Percentiles rank a stretch among this genome's conserved stretches.
These are phyloP conservation scores for Elsinoe fawcettii DNA, from an alignment of 2,329 filamentous ascomycete genomes.

Conservation along the genomic window DNA sequence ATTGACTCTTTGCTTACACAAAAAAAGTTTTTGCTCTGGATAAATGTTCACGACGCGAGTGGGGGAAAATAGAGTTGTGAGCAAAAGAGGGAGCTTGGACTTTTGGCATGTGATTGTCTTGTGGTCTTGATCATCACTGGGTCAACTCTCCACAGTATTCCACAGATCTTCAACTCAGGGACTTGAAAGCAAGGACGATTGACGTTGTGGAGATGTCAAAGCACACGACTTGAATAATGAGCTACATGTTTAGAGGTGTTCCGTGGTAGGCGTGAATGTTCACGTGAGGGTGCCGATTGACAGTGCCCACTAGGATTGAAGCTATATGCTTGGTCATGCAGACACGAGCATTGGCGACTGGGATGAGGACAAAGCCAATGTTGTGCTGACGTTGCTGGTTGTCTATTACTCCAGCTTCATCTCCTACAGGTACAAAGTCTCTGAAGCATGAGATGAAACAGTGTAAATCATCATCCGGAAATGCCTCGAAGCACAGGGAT, in stretches of 20 bases:
- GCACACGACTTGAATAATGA: no score
- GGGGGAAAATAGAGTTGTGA: not conserved
- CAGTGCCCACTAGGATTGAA: no score
- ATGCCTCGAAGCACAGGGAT: not conserved
- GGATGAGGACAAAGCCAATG: not conserved
- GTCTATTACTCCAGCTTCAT: no score
- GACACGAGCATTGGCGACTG: no score
- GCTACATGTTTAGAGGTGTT: no score
- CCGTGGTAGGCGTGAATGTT: no score
- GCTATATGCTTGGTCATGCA: no score
- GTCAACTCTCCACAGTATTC: not conserved
- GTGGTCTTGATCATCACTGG: not conserved
- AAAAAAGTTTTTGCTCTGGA: not conserved
- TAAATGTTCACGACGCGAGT: not conserved
- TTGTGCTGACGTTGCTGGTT: not conserved
- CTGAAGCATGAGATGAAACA: not conserved
- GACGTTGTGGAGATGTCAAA: not conserved
- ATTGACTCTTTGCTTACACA: no score
- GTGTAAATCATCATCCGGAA: not conserved
- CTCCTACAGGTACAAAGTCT: not conserved
- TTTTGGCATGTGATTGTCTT: not conserved
- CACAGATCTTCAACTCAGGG: not conserved
- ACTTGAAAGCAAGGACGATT: not conserved
- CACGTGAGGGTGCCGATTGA: no score
- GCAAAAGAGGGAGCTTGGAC: not conserved